Evolutionary conservation across 1,284 basidiomycete species (phyloP), one percentile per base, ranked within the genome.

Genomic region (Cronartium ribicola): DNA sequence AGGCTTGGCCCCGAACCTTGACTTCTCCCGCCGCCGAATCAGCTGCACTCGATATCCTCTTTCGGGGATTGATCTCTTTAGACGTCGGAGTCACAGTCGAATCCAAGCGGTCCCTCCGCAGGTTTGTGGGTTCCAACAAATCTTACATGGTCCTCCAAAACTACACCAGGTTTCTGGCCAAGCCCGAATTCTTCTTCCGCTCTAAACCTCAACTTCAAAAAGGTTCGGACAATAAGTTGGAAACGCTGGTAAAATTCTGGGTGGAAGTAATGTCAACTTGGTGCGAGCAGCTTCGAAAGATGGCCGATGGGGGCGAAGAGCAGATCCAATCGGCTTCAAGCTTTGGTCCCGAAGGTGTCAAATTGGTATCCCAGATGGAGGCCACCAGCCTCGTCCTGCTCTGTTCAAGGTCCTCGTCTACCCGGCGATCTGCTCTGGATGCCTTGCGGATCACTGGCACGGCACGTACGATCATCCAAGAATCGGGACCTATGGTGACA

Each of bases 1-100:
- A 91, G 75, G 86, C 90, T 3, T 91, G 94, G 88, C 94, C 94
- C 0, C 87, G 92, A 7, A 89, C 88, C 77, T 84, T 94, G 3
- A 67, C 66, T 39, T 75, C 72, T 0, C 67, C 82, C 87, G 67
- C 81, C 84, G 68, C 81, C 8, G 81, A 89, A 68, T 82, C 84
- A 5, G 88, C 89, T 64, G 86, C 88, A 0, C 85, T 94, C 66
- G 89, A 92, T 77, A 88, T 93, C 83, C 85, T 96, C 29, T 85
- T 94, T 63, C 87, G 88, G 22, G 90, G 90, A 0, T 86, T 92
- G 29, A 86, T 92, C 48, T 93, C 94, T 77, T 88, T 94, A 36
- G 92, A 97, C 77, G 89, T 63, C 0, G 80, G 82, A 0, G 84
- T 96, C 13, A 63, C 72, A 1, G 51, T 75, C 22, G 72, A 67